Percentiles rank a stretch among this genome's conserved stretches.
Evolutionary conservation across 73 alveolate species (phyloP).

Genomic region (Symbiodinium natans): DNA sequence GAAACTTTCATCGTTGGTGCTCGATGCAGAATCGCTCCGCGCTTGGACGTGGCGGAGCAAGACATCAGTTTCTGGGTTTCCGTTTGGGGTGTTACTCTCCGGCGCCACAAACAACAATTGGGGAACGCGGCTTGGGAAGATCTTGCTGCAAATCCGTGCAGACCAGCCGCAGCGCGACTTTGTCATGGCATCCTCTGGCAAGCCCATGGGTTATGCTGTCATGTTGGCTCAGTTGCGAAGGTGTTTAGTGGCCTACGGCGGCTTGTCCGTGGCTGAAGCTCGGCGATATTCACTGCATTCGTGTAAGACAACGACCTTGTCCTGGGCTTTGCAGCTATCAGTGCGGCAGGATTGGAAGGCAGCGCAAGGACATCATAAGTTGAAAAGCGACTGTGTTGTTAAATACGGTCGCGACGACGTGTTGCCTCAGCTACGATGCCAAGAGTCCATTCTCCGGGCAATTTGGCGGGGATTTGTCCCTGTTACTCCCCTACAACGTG

Average conservation of each 20-base stretch:
- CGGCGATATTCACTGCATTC: neutral
- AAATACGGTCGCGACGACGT: neutral
- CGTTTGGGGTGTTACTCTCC: neutral
- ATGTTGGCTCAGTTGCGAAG: neutral
- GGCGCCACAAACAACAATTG: neutral
- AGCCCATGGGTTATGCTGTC: neutral
- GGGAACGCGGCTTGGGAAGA: neutral
- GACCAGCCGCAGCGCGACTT: neutral
- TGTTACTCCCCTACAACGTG: neutral
- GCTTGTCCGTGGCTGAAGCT: neutral
- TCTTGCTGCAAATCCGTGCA: neutral
- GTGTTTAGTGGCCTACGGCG: neutral
- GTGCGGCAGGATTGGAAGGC: neutral
- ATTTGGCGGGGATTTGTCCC: neutral
- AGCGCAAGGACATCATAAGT: constrained; percentile 15
- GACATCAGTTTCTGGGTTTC: neutral
- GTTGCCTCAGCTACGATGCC: neutral
- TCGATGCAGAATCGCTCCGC: neutral
- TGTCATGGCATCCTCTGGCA: neutral
- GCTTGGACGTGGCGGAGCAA: constrained; percentile 27
- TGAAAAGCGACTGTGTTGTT: neutral
- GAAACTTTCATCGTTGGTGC: neutral
- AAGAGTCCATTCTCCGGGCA: neutral
- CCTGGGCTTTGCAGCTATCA: neutral
- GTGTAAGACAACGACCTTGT: neutral